A percentile compares a stretch with the other conserved stretches of the same genome.
phyloP scores from a whole-genome alignment of 495 filamentous ascomycete species.

The Penicillium alfredii region DNA sequence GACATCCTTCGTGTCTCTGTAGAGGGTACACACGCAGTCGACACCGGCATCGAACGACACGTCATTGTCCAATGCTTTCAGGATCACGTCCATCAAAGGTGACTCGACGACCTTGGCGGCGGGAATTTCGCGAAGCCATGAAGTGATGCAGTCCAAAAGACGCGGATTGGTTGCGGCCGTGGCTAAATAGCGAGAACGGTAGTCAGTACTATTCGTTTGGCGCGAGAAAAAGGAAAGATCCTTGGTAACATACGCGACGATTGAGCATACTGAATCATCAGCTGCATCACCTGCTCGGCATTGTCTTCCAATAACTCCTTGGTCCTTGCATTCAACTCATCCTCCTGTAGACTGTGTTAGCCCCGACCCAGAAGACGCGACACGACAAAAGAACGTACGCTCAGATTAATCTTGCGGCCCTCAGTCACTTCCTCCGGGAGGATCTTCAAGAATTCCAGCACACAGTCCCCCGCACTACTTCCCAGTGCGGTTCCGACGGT shows the following conservation, averaged over 20 bases:
- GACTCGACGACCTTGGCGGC: conserved; percentile 78
- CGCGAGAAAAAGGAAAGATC: background rate
- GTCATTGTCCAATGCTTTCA: conserved; percentile 69
- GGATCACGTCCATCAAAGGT: conserved; percentile 71
- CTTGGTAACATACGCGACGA: conserved; percentile 85
- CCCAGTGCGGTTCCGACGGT: conserved; percentile 75
- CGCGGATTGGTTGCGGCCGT: conserved; percentile 80
- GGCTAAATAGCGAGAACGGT: conserved; percentile 29
- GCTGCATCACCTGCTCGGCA: conserved; percentile 72
- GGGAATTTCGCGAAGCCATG: conserved; percentile 90
- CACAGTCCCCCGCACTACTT: conserved; percentile 68
- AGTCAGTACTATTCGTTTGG: too few relatives aligned
- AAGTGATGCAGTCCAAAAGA: conserved; percentile 89
- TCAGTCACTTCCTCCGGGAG: conserved; percentile 98
- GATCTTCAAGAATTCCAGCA: conserved; percentile 92
- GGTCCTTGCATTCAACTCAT: conserved; percentile 77
- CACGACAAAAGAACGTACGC: conserved; percentile 76
- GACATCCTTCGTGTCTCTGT: conserved; percentile 88
- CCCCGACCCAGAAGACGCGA: too few relatives aligned
- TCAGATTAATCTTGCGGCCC: conserved; percentile 96
- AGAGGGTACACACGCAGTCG: conserved; percentile 86
- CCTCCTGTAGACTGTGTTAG: conserved; percentile 60
- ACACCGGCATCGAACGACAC: conserved; percentile 81
- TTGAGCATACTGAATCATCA: conserved; percentile 82
- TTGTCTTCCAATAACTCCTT: conserved; percentile 86